Evolutionary conservation across 2,329 filamentous ascomycete genomes (phyloP), one percentile per base, ranked within the genome.

Genomic region (Thermoascus crustaceus): DNA sequence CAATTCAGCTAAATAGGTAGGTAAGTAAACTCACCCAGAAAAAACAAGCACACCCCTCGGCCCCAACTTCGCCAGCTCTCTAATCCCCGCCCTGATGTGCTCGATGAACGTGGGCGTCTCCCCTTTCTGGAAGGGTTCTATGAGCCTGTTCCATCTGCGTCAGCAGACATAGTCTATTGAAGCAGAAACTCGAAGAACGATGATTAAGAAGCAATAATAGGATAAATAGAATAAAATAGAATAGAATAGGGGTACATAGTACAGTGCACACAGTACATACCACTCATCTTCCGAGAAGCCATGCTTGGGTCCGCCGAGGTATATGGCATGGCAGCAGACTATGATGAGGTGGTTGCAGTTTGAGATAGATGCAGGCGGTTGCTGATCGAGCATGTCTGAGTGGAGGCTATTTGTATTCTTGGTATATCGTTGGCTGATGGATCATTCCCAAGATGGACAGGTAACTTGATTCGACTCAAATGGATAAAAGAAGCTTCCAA

Each of bases 241-340:
- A n/a, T n/a, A n/a, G n/a, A n/a, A n/a, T n/a, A n/a, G n/a, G n/a
- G n/a, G n/a, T n/a, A n/a, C n/a, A n/a, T n/a, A n/a, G n/a, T n/a
- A n/a, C n/a, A n/a, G n/a, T n/a, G n/a, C n/a, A n/a, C n/a, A n/a
- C 32, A 32, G 18, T 36, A 38, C 47, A 38, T 39, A 64, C 79
- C 80, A 85, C 53, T 83, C 77, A 4, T 62, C 43, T 52, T 82
- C 77, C 40, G 72, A 62, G 13, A 53, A 43, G 21, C 78, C 78
- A 1, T 60, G 57, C 1, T 61, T 58, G 2, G 69, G 64, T 0
- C 78, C 76, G 17, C 78, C 78, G 9, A 69, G 61, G 70, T 82
- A 93, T 39, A 89, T 85, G 18, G 78, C 83, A 61, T 94, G 86
- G 56, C 86, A 88, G 66, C 85, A 91, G 33, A 93, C 81, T 31